Percentiles rank a stretch among this genome's conserved stretches.
Evolutionary conservation across 2,329 filamentous ascomycete species (phyloP).

Genomic region (Acrocalymma vagum): DNA sequence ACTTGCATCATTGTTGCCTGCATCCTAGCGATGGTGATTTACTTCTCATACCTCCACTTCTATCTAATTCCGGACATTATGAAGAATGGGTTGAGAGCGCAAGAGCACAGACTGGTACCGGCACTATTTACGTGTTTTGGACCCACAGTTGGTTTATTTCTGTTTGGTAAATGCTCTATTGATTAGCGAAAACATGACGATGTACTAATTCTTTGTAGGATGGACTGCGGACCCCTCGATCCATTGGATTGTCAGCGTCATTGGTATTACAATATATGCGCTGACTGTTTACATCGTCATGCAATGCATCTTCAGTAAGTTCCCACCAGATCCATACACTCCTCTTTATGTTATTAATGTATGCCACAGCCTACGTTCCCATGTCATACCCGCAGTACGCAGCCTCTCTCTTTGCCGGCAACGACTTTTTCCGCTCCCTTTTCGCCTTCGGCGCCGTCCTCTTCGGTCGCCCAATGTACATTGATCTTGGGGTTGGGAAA

Average conservation of each 20-base stretch:
- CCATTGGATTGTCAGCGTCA: slow-evolving; percentile 63
- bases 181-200: no score
- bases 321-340: no score
- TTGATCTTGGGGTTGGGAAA: slow-evolving; percentile 63
- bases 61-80: slow-evolving; percentile 21
- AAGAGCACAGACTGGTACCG: slow-evolving; percentile 21
- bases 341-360: neutral
- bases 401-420: slow-evolving; percentile 65
- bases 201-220: slow-evolving; percentile 4
- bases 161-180: slow-evolving; percentile 28
- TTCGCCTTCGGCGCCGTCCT: slow-evolving; percentile 67
- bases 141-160: slow-evolving; percentile 23
- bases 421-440: slow-evolving; percentile 61
- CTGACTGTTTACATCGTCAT: slow-evolving; percentile 33
- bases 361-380: slow-evolving; percentile 62
- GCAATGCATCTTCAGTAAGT: slow-evolving; percentile 57
- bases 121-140: slow-evolving; percentile 17
- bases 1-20: slow-evolving; percentile 27
- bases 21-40: slow-evolving; percentile 24
- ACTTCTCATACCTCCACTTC: slow-evolving; percentile 24
- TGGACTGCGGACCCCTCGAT: slow-evolving; percentile 70
- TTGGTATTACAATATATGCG: slow-evolving; percentile 59
- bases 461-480: slow-evolving; percentile 65
- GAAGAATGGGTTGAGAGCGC: slow-evolving; percentile 15
- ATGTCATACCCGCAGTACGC: slow-evolving; percentile 63